Conservation (phyloP, 306 rosid genomes). For the Citrullus mucosospermus region DNA sequence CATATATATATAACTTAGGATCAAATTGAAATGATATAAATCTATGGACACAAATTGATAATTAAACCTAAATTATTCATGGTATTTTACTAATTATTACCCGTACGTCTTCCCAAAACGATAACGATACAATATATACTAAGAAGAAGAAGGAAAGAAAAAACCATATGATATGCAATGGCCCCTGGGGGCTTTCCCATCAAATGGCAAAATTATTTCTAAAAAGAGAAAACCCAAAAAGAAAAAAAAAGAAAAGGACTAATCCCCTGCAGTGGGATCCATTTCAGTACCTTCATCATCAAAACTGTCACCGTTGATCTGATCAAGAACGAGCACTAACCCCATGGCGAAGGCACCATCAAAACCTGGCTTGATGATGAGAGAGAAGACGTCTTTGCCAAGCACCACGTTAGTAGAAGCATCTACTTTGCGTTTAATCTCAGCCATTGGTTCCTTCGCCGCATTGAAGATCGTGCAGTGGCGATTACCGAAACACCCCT, state of each 20-base stretch:
- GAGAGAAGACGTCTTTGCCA: constrained; percentile 80
- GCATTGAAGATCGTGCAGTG: constrained; percentile 44
- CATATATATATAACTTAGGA: too few species aligned
- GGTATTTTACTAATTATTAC: not conserved
- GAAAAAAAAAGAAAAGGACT: not conserved
- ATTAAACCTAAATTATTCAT: not conserved
- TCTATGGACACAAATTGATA: not conserved
- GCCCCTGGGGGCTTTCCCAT: not conserved
- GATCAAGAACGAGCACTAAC: constrained; percentile 68
- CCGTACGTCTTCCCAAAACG: not conserved
- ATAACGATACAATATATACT: not conserved
- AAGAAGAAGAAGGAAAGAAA: not conserved
- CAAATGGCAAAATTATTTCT: not conserved
- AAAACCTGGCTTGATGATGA: constrained; percentile 59
- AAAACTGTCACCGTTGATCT: constrained; percentile 47
- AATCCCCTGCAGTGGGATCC: constrained; percentile 32
- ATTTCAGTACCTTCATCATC: constrained; percentile 18
- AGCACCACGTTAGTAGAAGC: constrained; percentile 66
- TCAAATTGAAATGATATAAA: too few species aligned
- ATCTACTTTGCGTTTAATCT: constrained; percentile 87
- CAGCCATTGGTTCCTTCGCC: constrained; percentile 42
- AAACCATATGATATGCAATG: not conserved
- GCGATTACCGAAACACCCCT: constrained; percentile 57
- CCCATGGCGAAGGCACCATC: constrained; percentile 90
- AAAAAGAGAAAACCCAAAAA: not conserved